Base-by-base conservation (phyloP, 2,329 filamentous ascomycete species). In the Pleomassaria siparia region DNA sequence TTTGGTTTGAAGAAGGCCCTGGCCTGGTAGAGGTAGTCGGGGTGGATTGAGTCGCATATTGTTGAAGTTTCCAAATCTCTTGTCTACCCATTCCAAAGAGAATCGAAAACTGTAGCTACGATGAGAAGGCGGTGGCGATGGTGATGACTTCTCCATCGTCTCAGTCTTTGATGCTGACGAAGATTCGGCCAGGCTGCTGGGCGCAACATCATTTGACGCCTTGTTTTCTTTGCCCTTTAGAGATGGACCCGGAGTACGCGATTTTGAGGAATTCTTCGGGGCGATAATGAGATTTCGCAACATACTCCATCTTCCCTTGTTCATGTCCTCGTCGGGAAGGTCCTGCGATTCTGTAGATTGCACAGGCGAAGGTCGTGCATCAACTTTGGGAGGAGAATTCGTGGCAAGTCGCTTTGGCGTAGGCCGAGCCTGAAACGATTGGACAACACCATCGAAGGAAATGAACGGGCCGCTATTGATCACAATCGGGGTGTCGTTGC, bases 81-180 rank as follows among this genome's bases (percentile, higher is more conserved):
- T 78, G 47, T 82, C 80, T 32, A 84, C 77, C 78, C 82, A 86
- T 50, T 87, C 85, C 2, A 91, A 77, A 9, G 85, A 83, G 61
- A 91, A 91, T 52, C 85, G 88, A 75, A 91, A 91, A 50, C 83
- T 78, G 60, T 82, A 89, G 54, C 73, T 78, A 75, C 64, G 79
- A 72, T 64, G 80, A 72, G 55, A 82, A 72, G 80, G 5, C 44
- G 77, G 77, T 11, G 74, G 68, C 1, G 76, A 30, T 18, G 63
- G n/a, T 55, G 50, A 30, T 35, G 50, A 43, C 29, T 60, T 53
- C 24, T 26, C 37, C 3, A 28, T 5, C 22, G 13, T 33, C 40
- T 25, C 41, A 11, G 41, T 36, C 16, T 47, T 47, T 9, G 29
- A 29, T 15, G 18, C 26, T 20, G 43, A 32, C 21, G 28, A 33